Evolutionary conservation across 2,329 filamentous ascomycete genomes (phyloP), one percentile per base, ranked within the genome.

Genomic region (Xylaria sp.): DNA sequence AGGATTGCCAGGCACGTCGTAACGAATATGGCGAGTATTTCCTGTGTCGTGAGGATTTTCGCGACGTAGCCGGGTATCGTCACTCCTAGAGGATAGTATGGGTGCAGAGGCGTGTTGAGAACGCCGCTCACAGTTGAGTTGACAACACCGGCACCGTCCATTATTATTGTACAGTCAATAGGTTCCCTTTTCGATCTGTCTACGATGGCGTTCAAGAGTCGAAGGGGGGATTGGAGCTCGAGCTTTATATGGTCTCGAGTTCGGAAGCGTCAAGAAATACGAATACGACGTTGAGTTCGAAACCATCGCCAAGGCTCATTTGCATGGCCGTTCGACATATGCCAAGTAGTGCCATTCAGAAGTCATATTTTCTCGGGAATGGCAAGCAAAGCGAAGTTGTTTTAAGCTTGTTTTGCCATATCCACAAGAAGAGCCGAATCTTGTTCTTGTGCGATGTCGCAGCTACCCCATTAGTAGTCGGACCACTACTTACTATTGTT

Each of bases 11-110:
- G 79, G 74, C 87, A 89, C 26, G 86, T 86, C 5, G 81, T 81
- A 11, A 85, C 83, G 74, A 94, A 93, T 63, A 84, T 82, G 44
- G 80, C 78, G 11, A 93, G 83, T 6, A 94, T 84, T 5, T 84
- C 81, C 0, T 85, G 77, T 5, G 91, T 85, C 56, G 85, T 83
- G 76, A 86, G 85, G 67, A 89, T 86, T 77, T 94, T 94, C 73
- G 89, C 86, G 51, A 88, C 80, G 79, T 92, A 94, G 68, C 84
- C 86, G 2, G 84, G 80, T 66, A 95, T 87, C 20, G 83, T 80
- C 44, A 88, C 85, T 62, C 88, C 86, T 26, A 89, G 76, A 5
- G 92, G 92, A 76, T 91, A 93, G 81, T 92, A 94, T 0, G 91
- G 91, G 42, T 67, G 65, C 31, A 58, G 44, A 59, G 59, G 59